Evolutionary conservation across 257 asterid species (phyloP).

Genomic region (Anisodus tanguticus): DNA sequence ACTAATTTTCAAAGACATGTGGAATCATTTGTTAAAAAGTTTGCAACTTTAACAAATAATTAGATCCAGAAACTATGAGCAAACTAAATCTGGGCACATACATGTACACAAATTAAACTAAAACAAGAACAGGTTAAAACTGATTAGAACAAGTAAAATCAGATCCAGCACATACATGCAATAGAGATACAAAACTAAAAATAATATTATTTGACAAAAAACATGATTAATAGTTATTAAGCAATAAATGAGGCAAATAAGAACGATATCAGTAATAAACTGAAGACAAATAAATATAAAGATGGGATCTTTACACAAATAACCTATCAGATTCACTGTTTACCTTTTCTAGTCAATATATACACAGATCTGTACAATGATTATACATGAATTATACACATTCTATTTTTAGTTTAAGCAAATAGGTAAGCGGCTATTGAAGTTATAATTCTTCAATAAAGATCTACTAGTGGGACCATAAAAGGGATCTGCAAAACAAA

Average conservation of each 20-base stretch:
- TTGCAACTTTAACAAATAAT: neutral
- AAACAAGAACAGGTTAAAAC: neutral
- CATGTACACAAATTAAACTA: too few relatives aligned
- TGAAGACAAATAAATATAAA: neutral
- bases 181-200: neutral
- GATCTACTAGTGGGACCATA: slow-evolving; percentile 13
- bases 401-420: too few relatives aligned
- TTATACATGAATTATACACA: too few relatives aligned
- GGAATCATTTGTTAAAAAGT: neutral
- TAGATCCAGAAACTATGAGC: neutral
- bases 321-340: too few relatives aligned
- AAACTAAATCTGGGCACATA: neutral
- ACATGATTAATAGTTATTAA: neutral
- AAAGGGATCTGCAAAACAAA: neutral
- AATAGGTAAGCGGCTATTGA: too few relatives aligned
- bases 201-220: neutral
- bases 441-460: too few relatives aligned
- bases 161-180: neutral
- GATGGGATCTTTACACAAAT: too few relatives aligned
- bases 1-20: neutral
- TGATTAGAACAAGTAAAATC: neutral
- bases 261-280: neutral
- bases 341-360: too few relatives aligned
- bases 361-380: too few relatives aligned
- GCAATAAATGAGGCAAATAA: neutral